These are phyloP conservation scores for Hemisphaericaspora subhashii DNA, from an alignment of 1,139 yeast species.

Conservation along the genomic window DNA sequence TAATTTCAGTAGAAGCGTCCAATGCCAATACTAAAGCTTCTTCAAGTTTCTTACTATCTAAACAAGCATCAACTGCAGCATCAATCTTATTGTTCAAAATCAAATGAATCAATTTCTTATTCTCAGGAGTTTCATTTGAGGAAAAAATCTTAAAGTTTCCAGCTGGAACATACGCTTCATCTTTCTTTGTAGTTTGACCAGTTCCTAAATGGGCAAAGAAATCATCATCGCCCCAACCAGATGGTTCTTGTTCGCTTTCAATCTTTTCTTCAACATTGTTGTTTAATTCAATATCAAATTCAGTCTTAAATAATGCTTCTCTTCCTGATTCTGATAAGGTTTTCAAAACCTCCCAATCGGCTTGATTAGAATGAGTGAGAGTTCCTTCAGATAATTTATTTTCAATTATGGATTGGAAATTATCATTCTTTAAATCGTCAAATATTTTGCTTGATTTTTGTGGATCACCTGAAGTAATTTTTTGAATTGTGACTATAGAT, in stretches of 20 bases:
- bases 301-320: constrained; percentile 27
- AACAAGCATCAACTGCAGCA: constrained; percentile 67
- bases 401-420: constrained; percentile 56
- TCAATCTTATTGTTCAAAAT: constrained; percentile 64
- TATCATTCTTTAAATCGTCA: constrained; percentile 57
- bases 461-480: constrained; percentile 41
- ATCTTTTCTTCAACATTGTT: constrained; percentile 27
- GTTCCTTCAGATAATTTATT: constrained; percentile 43
- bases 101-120: constrained; percentile 52
- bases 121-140: constrained; percentile 23
- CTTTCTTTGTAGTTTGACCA: constrained; percentile 22
- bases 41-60: constrained; percentile 59
- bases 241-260: constrained; percentile 30
- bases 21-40: constrained; percentile 86
- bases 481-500: constrained; percentile 50
- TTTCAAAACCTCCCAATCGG: constrained; percentile 78
- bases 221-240: constrained; percentile 37
- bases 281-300: constrained; percentile 19
- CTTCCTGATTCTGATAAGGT: constrained; percentile 56
- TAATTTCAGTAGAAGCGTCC: constrained; percentile 63
- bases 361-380: constrained; percentile 46
- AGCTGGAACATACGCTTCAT: constrained; percentile 34
- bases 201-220: constrained; percentile 49
- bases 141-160: constrained; percentile 45
- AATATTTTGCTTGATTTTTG: constrained; percentile 49